These are phyloP conservation scores for Colletotrichum brevisporum DNA, from an alignment of 2,329 filamentous ascomycete species.

Conservation along the genomic window DNA sequence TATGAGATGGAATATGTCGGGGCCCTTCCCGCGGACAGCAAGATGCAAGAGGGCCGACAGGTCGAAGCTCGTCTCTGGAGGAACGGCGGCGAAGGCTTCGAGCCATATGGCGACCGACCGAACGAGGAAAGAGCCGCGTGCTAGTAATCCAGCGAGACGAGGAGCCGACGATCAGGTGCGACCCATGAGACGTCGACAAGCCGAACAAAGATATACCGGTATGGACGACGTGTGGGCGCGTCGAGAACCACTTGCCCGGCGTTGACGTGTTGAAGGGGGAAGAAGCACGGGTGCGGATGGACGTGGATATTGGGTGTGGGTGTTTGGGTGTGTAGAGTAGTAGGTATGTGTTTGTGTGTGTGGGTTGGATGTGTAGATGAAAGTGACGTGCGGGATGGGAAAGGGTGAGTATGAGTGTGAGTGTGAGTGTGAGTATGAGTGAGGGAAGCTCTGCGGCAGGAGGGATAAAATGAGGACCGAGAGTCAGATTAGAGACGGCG, in stretches of 20 bases:
- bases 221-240: neutral
- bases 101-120: constrained; percentile 32
- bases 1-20: constrained; percentile 23
- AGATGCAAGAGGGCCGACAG: constrained; percentile 41
- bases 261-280: constrained; percentile 7
- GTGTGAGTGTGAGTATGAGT: constrained; percentile 13
- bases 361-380: constrained; percentile 13
- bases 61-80: constrained; percentile 29
- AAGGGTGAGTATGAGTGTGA: constrained; percentile 16
- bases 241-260: neutral
- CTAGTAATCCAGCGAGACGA: constrained; percentile 20
- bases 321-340: constrained; percentile 8
- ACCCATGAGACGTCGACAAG: constrained; percentile 34
- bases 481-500: constrained; percentile 22
- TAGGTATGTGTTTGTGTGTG: constrained; percentile 1
- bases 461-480: constrained; percentile 28
- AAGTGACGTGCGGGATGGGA: constrained; percentile 16
- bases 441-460: constrained; percentile 19
- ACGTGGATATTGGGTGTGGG: constrained; percentile 21
- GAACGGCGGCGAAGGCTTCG: constrained; percentile 28
- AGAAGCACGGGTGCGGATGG: constrained; percentile 15
- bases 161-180: constrained; percentile 18
- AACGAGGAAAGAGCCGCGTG: constrained; percentile 4
- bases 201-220: neutral
- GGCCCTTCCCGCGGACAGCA: constrained; percentile 39